A percentile compares a stretch with the other conserved stretches of the same genome.
Conservation (phyloP, 371 early-diverging fungal genomes). For the Rhizomucor pusillus region DNA sequence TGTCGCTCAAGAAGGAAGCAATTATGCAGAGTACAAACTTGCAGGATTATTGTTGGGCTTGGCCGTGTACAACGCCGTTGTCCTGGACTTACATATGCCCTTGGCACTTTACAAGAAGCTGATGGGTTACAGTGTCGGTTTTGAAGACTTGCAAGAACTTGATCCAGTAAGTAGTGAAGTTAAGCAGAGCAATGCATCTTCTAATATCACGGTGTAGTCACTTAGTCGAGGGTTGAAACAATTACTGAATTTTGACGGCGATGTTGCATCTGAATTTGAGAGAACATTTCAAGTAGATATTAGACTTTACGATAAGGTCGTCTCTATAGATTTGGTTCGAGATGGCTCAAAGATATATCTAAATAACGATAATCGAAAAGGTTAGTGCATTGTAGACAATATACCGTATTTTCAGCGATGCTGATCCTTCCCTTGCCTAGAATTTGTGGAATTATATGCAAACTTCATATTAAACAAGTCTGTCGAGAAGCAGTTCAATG, state of each 20-base stretch:
- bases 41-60: slow-evolving; percentile 91
- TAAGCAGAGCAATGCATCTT: background rate
- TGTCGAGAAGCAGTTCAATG: slow-evolving; percentile 77
- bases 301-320: slow-evolving; percentile 61
- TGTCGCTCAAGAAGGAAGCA: slow-evolving; percentile 55
- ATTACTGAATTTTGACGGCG: slow-evolving; percentile 52
- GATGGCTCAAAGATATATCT: slow-evolving; percentile 60
- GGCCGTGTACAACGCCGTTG: slow-evolving; percentile 92
- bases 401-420: background rate
- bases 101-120: slow-evolving; percentile 84
- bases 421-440: slow-evolving; percentile 13
- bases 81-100: slow-evolving; percentile 87
- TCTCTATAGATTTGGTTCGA: slow-evolving; percentile 58
- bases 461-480: slow-evolving; percentile 72
- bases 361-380: slow-evolving; percentile 59
- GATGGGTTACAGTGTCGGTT: slow-evolving; percentile 51
- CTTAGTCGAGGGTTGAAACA: slow-evolving; percentile 65
- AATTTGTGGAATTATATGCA: slow-evolving; percentile 74
- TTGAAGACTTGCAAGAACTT: slow-evolving; percentile 59
- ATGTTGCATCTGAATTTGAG: slow-evolving; percentile 59
- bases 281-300: slow-evolving; percentile 73
- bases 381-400: slow-evolving; percentile 7
- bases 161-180: slow-evolving; percentile 48
- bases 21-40: slow-evolving; percentile 68
- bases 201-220: background rate